A percentile compares a stretch with the other conserved stretches of the same genome.
These are phyloP conservation scores for Chytriomyces confervae DNA, from an alignment of 192 early-diverging fungal species.

Conservation along the genomic window DNA sequence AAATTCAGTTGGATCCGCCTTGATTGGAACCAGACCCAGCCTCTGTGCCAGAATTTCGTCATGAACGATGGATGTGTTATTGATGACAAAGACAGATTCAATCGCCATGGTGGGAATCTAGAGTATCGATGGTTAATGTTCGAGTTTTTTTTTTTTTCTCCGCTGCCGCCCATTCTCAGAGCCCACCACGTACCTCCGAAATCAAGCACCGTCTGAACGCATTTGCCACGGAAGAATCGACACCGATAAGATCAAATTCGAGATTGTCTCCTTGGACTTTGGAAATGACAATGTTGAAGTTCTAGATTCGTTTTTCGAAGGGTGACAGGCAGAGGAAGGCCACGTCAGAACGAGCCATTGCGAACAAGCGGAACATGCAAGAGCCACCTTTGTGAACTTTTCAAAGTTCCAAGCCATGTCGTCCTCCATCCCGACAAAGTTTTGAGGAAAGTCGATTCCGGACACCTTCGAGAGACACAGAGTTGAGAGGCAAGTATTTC, in stretches of 20 bases:
- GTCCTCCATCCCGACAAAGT: slow-evolving; percentile 60
- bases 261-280: slow-evolving; percentile 72
- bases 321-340: not conserved
- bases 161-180: not conserved
- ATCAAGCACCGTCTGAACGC: slow-evolving; percentile 91
- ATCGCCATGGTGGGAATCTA: slow-evolving; percentile 97
- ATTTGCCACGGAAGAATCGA: slow-evolving; percentile 94
- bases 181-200: slow-evolving; percentile 72
- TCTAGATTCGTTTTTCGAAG: slow-evolving; percentile 48
- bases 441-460: slow-evolving; percentile 78
- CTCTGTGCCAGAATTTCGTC: slow-evolving; percentile 94
- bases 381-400: slow-evolving; percentile 69
- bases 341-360: not conserved
- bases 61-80: slow-evolving; percentile 89
- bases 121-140: not conserved
- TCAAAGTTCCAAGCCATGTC: slow-evolving; percentile 70
- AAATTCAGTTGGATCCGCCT: slow-evolving; percentile 82
- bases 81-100: slow-evolving; percentile 88
- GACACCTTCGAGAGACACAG: slow-evolving; percentile 58
- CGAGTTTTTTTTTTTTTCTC: not conserved
- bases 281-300: slow-evolving; percentile 75
- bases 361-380: not conserved
- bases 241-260: slow-evolving; percentile 95
- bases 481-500: not conserved
- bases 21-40: slow-evolving; percentile 90